Evolutionary conservation across 2,329 filamentous ascomycete species (phyloP).

Genomic region (Ophiostoma pallidulum): DNA sequence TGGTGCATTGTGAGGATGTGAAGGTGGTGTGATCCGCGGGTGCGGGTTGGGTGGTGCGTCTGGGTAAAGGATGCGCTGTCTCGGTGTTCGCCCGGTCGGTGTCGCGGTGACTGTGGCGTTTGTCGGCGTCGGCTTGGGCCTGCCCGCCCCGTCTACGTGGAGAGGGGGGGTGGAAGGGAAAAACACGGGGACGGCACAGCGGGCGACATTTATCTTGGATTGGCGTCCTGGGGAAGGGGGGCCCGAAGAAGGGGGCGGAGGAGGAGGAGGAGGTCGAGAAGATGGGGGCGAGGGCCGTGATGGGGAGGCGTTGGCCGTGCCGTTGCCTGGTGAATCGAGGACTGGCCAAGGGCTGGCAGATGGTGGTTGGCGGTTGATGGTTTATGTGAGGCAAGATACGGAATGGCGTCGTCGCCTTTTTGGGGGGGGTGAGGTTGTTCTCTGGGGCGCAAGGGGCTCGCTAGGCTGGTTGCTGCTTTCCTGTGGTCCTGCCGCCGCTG

Average conservation of each 20-base stretch:
- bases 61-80: not conserved
- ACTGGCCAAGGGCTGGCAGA: not conserved
- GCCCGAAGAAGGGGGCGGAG: not conserved
- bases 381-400: not conserved
- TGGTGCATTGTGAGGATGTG: conserved; percentile 66
- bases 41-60: no score
- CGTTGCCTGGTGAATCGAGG: not conserved
- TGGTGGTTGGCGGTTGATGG: not conserved
- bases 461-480: conserved; percentile 2
- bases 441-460: not conserved
- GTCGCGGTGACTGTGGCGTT: no score
- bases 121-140: conserved; percentile 1
- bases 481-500: not conserved
- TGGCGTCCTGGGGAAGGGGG: not conserved
- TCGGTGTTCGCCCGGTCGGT: no score
- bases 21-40: not conserved
- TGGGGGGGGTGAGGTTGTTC: not conserved
- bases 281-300: no score
- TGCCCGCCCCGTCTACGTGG: conserved; percentile 10
- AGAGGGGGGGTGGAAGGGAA: not conserved
- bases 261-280: not conserved
- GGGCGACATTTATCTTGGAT: conserved; percentile 14
- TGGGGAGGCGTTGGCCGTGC: not conserved
- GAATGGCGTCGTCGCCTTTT: conserved; percentile 3
- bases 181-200: not conserved